These are phyloP conservation scores for Zygosaccharomyces kombuchaensis DNA, from an alignment of 805 yeast genomes.

Conservation along the genomic window DNA sequence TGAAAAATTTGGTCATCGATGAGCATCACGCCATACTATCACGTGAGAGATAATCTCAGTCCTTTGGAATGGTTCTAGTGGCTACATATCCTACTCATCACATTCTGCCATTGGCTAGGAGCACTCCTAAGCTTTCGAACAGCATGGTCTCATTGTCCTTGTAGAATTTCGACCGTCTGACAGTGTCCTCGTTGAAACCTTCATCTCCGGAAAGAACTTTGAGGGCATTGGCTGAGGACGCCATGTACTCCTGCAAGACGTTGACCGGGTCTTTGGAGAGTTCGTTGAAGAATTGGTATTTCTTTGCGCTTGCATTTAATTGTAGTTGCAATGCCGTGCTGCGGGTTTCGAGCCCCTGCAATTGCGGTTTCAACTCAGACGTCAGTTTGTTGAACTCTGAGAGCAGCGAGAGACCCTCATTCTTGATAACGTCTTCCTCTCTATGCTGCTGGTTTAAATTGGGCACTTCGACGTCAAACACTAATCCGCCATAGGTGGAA, in stretches of 20 bases:
- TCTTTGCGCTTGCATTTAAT: slow-evolving; percentile 50
- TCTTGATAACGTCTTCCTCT: slow-evolving; percentile 26
- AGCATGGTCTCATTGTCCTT: slow-evolving; percentile 61
- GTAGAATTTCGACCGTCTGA: slow-evolving; percentile 79
- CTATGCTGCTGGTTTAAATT: slow-evolving; percentile 31
- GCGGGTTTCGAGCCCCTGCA: slow-evolving; percentile 42
- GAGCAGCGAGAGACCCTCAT: slow-evolving; percentile 29
- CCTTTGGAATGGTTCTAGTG: neutral
- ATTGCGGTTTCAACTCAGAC: slow-evolving; percentile 36
- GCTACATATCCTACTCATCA: slow-evolving; percentile 9
- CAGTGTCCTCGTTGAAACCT: slow-evolving; percentile 82
- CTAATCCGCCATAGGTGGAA: slow-evolving; percentile 73
- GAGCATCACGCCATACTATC: neutral
- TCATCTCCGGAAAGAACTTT: slow-evolving; percentile 87
- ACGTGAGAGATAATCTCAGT: neutral
- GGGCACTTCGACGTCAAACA: slow-evolving; percentile 69
- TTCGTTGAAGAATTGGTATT: slow-evolving; percentile 73
- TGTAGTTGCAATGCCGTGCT: slow-evolving; percentile 45
- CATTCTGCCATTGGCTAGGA: slow-evolving; percentile 45
- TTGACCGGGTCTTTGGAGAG: slow-evolving; percentile 72
- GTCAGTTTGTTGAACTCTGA: slow-evolving; percentile 30
- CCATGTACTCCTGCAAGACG: slow-evolving; percentile 68
- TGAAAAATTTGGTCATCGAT: slow-evolving; percentile 5
- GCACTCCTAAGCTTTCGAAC: slow-evolving; percentile 70
- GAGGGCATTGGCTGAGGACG: slow-evolving; percentile 77